Conservation (phyloP, 2,329 filamentous ascomycete species). For the Cytospora mali region DNA sequence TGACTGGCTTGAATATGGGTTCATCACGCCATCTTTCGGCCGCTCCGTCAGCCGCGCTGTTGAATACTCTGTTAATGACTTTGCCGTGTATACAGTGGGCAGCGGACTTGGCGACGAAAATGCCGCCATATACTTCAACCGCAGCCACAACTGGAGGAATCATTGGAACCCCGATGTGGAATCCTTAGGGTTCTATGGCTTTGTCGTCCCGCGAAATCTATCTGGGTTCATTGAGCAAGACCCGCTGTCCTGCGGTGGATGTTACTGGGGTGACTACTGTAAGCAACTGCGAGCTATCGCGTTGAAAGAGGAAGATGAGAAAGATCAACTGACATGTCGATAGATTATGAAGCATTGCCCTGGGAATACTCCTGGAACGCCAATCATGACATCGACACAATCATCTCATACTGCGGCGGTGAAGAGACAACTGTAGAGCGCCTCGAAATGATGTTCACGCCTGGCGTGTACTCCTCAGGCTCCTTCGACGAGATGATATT, state of each 20-base stretch:
- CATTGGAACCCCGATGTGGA: slow-evolving; percentile 66
- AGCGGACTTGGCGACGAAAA: slow-evolving; percentile 57
- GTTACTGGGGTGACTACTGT: slow-evolving; percentile 66
- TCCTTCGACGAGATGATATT: slow-evolving; percentile 61
- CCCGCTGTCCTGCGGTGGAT: slow-evolving; percentile 61
- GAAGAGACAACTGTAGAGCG: slow-evolving; percentile 55
- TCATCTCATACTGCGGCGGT: slow-evolving; percentile 61
- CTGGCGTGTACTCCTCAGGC: slow-evolving; percentile 46
- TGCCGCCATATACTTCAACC: slow-evolving; percentile 60
- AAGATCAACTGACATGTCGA: not conserved
- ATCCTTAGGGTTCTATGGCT: slow-evolving; percentile 64
- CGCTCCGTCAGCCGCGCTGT: slow-evolving; percentile 66
- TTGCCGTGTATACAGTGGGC: slow-evolving; percentile 67
- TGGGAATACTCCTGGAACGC: slow-evolving; percentile 71
- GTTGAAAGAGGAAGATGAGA: not conserved
- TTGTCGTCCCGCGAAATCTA: slow-evolving; percentile 62
- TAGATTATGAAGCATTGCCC: slow-evolving; percentile 59
- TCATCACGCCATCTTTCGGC: slow-evolving; percentile 63
- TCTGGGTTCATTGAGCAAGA: slow-evolving; percentile 57
- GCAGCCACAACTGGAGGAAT: slow-evolving; percentile 71
- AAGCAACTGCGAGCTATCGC: not conserved
- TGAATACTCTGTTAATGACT: slow-evolving; percentile 72
- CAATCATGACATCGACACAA: slow-evolving; percentile 63
- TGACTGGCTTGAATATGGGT: slow-evolving; percentile 67
- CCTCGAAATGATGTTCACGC: slow-evolving; percentile 63